Evolutionary conservation across 225 moss, liverwort and hornwort genomes (phyloP).

Genomic region (Bryum argenteum): DNA sequence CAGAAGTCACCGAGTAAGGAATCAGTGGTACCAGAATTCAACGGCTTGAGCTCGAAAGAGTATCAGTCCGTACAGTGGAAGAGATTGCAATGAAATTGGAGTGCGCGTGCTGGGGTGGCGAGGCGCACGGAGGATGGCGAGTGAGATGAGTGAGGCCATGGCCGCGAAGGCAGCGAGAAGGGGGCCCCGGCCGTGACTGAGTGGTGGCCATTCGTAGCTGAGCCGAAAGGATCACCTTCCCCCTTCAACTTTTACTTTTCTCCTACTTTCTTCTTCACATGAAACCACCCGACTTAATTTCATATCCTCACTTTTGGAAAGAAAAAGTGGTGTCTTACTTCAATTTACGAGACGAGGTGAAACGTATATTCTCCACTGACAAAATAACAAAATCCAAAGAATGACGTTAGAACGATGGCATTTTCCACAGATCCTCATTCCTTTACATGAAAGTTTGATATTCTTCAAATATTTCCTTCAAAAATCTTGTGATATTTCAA

Average conservation of each 20-base stretch:
- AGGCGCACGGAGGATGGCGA: background rate
- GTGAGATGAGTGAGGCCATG: slow-evolving; percentile 4
- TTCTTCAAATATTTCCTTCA: too few relatives aligned
- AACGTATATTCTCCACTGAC: too few relatives aligned
- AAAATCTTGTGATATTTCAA: too few relatives aligned
- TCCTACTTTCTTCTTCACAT: background rate
- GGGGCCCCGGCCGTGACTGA: slow-evolving; percentile 1
- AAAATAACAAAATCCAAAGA: too few relatives aligned
- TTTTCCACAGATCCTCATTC: too few relatives aligned
- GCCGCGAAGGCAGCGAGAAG: slow-evolving; percentile 4
- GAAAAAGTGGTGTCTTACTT: too few relatives aligned
- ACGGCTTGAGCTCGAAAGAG: background rate
- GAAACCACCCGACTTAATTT: too few relatives aligned
- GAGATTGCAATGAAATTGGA: background rate
- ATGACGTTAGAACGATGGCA: too few relatives aligned
- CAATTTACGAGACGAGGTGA: too few relatives aligned
- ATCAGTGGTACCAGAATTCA: background rate
- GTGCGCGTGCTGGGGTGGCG: background rate
- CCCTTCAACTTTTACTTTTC: background rate
- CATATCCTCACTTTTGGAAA: too few relatives aligned
- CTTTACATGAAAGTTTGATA: too few relatives aligned
- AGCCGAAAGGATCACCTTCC: slow-evolving; percentile 17
- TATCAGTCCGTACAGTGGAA: background rate
- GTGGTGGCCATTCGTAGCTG: slow-evolving; percentile 32
- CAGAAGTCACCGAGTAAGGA: background rate